These are phyloP conservation scores for Dacryopinax primogenitus DNA, from an alignment of 768 basidiomycete species.

Conservation along the genomic window DNA sequence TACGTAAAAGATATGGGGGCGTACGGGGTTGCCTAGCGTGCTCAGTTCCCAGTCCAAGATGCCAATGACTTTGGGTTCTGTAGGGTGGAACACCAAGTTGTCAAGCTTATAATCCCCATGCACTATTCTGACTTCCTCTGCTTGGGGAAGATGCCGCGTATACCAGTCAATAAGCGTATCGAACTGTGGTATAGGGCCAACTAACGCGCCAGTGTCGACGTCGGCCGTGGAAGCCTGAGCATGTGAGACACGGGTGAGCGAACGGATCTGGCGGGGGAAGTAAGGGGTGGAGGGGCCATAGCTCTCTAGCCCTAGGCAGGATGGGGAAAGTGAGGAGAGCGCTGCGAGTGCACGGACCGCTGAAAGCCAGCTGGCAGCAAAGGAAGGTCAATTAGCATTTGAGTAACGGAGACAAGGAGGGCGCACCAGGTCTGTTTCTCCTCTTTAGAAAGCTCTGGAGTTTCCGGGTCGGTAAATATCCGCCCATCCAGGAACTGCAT, in stretches of 20 bases:
- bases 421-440: constrained; percentile 62
- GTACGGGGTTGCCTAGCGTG: constrained; percentile 80
- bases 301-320: constrained; percentile 48
- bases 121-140: constrained; percentile 73
- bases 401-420: not conserved
- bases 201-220: constrained; percentile 42
- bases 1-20: constrained; percentile 21
- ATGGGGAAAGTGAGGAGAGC: constrained; percentile 51
- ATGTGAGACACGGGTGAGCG: constrained; percentile 66
- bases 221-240: constrained; percentile 61
- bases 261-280: constrained; percentile 88
- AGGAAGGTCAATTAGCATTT: too few species aligned
- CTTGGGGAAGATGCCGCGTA: constrained; percentile 56
- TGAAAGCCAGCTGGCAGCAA: constrained; percentile 43
- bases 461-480: constrained; percentile 71
- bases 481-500: constrained; percentile 94
- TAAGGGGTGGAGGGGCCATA: constrained; percentile 70
- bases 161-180: constrained; percentile 69
- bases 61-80: constrained; percentile 82
- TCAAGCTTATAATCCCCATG: constrained; percentile 99
- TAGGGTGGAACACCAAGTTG: constrained; percentile 88
- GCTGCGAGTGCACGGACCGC: constrained; percentile 58
- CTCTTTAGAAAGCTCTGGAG: constrained; percentile 51
- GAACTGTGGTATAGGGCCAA: constrained; percentile 64
- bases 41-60: constrained; percentile 97